Percentiles rank a stretch among this genome's conserved stretches.
Evolutionary conservation across 148 eudicot species (phyloP).

Genomic region (Persicaria tinctoria): DNA sequence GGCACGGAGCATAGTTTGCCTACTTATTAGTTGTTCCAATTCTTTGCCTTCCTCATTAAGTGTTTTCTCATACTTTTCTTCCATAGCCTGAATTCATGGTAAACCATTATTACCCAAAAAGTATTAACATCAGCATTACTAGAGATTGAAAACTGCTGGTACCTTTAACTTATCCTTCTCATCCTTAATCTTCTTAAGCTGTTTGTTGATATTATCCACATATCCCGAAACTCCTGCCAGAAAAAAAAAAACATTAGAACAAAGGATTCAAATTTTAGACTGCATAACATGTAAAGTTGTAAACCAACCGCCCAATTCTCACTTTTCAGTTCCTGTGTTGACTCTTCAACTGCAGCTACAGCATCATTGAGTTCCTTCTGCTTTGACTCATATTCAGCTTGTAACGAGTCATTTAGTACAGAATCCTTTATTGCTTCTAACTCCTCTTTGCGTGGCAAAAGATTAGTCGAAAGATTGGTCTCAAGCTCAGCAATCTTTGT

Average conservation of each 20-base stretch:
- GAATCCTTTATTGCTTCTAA: slow-evolving; percentile 65
- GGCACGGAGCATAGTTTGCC: slow-evolving; percentile 67
- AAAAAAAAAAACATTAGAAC: not conserved
- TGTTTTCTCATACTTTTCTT: slow-evolving; percentile 59
- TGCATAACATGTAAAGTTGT: not conserved
- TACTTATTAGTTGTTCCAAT: slow-evolving; percentile 76
- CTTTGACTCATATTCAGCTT: slow-evolving; percentile 63
- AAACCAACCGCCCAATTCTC: slow-evolving; percentile 12
- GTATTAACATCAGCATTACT: slow-evolving; percentile 12
- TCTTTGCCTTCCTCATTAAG: slow-evolving; percentile 87
- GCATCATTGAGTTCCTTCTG: slow-evolving; percentile 74
- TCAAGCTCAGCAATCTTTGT: slow-evolving; percentile 90
- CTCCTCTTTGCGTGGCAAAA: slow-evolving; percentile 74
- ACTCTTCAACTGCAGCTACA: slow-evolving; percentile 41
- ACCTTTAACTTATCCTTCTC: slow-evolving; percentile 80
- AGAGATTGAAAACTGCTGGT: slow-evolving; percentile 16
- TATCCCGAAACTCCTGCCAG: slow-evolving; percentile 52
- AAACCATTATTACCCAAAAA: slow-evolving; percentile 13
- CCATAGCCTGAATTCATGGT: slow-evolving; percentile 47
- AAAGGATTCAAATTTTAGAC: not conserved
- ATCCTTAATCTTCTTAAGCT: slow-evolving; percentile 55
- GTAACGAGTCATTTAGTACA: slow-evolving; percentile 44
- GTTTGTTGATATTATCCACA: slow-evolving; percentile 44
- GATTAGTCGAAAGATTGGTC: slow-evolving; percentile 88
- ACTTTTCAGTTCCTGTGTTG: slow-evolving; percentile 68